Conservation (phyloP, 495 filamentous ascomycete genomes). For the Durotheca rogersii region DNA sequence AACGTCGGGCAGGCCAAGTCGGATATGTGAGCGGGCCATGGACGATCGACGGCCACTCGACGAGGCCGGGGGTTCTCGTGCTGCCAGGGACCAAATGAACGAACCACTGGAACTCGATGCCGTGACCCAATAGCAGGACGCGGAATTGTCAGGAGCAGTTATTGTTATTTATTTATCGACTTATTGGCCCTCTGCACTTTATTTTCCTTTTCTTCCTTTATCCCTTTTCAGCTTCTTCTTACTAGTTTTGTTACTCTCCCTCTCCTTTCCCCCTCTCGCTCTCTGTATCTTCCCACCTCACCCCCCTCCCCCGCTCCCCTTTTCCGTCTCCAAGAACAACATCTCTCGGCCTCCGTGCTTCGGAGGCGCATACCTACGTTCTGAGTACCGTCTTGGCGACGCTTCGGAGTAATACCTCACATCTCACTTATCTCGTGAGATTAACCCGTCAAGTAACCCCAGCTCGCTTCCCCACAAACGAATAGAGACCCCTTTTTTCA, state of each 20-base stretch:
- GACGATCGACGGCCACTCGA: slow-evolving; percentile 24
- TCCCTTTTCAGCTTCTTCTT: no score
- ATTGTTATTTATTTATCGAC: not conserved
- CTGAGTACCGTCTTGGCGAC: no score
- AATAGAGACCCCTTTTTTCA: slow-evolving; percentile 14
- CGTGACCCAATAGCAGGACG: slow-evolving; percentile 14
- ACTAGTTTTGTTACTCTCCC: no score
- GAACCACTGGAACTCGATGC: slow-evolving; percentile 15
- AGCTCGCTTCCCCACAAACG: slow-evolving; percentile 9
- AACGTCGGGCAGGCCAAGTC: slow-evolving; percentile 18
- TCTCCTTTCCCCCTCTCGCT: not conserved
- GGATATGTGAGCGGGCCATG: slow-evolving; percentile 17
- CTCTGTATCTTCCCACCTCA: not conserved
- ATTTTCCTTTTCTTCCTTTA: not conserved
- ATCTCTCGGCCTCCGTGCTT: no score
- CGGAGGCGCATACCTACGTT: no score
- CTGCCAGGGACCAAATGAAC: slow-evolving; percentile 29
- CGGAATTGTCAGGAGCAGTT: slow-evolving; percentile 17
- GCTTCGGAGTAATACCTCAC: no score
- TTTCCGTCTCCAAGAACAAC: no score
- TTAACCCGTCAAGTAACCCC: no score
- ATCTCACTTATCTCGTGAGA: no score
- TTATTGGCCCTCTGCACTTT: no score
- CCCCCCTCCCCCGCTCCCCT: not conserved
- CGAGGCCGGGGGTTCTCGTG: slow-evolving; percentile 8